Evolutionary conservation across 306 rosid genomes (phyloP).

Genomic region (Fragaria nilgerrensis): DNA sequence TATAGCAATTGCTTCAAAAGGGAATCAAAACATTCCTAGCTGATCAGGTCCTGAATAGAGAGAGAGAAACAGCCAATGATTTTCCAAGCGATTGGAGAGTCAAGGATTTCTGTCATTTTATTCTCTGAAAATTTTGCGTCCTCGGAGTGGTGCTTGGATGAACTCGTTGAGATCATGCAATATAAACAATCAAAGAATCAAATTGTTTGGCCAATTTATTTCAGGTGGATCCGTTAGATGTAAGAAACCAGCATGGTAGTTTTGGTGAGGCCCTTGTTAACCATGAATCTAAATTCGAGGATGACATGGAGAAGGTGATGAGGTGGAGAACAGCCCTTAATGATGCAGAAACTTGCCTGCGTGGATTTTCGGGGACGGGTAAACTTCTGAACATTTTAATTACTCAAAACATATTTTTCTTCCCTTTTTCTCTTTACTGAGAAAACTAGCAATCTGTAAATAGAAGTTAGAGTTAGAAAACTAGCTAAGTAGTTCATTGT

Average conservation of each 20-base stretch:
- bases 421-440: too few relatives aligned
- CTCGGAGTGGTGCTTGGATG: neutral
- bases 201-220: neutral
- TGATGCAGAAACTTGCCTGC: neutral
- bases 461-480: too few relatives aligned
- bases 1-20: too few relatives aligned
- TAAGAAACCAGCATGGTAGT: neutral
- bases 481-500: too few relatives aligned
- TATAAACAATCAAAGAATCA: neutral
- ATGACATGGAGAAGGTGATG: neutral
- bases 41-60: too few relatives aligned
- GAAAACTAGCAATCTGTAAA: too few relatives aligned
- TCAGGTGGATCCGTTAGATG: neutral
- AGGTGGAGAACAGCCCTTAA: neutral
- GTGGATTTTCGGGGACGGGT: neutral
- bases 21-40: too few relatives aligned
- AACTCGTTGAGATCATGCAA: neutral
- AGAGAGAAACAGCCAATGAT: too few relatives aligned
- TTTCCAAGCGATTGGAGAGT: too few relatives aligned
- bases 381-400: too few relatives aligned
- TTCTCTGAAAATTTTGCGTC: neutral
- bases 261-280: neutral
- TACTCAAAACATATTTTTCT: too few relatives aligned
- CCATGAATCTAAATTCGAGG: neutral
- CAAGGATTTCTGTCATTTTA: neutral